Base-by-base conservation (phyloP, 192 early-diverging fungal species). In the Podila minutissima region DNA sequence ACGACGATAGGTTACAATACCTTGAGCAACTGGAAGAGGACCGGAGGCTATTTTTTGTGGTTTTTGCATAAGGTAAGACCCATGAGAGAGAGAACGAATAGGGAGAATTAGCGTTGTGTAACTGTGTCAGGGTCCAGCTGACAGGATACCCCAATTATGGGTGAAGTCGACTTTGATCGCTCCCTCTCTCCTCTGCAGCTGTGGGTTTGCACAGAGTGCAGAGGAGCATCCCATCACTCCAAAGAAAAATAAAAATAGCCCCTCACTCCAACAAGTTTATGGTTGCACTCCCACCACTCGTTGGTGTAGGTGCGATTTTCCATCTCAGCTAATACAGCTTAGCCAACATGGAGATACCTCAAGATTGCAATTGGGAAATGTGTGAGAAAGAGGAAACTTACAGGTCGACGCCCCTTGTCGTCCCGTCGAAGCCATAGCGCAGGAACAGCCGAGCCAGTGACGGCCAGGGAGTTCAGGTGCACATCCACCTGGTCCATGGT, bases 391-490 rank as follows among this genome's bases (percentile, higher is more conserved):
- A 37, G 8, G 4, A 58, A 64, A 32, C 65, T 59, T 81, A 85
- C 84, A 28, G 84, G 65, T 61, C 74, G 79, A 68, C 78, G 71
- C 0, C 74, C 74, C 58, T 78, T 85, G 62, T 75, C 46, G 50
- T 85, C 84, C 64, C 65, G 68, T 71, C 71, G 65, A 3, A 74
- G 20, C 71, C 71, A 85, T 22, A 85, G 81, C 15, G 72, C 75
- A 38, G 79, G 84, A 32, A 82, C 64, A 37, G 74, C 59, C 6
- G 62, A 67, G 32, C 70, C 76, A 41, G 57, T 55, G 11, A 81
- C 57, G 0, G 60, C 70, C 33, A 81, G 31, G 32, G 59, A 29
- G 4, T 62, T 29, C 1, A 64, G 41, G 32, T 70, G 61, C 2
- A 69, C 26, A 35, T 81, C 61, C 11, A 59, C 41, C 20, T 63